phyloP scores from a whole-genome alignment of 345 rosid genomes.

The Toxicodendron radicans region DNA sequence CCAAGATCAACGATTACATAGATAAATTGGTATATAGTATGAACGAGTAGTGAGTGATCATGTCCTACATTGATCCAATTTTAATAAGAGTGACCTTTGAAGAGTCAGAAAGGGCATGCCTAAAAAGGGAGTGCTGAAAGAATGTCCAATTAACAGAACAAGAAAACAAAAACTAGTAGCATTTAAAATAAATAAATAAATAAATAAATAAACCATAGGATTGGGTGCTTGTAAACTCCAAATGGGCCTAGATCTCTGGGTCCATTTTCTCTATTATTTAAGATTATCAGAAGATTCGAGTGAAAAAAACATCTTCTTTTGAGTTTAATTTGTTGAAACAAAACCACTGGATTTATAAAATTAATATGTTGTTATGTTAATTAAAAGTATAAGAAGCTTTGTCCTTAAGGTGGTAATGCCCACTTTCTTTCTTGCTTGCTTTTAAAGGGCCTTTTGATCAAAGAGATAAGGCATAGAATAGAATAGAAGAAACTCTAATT shows the following conservation, averaged over 20 bases:
- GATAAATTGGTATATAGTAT: no score
- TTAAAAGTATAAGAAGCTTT: not conserved
- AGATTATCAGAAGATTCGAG: not conserved
- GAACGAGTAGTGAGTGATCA: no score
- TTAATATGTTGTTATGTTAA: not conserved
- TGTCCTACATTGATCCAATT: not conserved
- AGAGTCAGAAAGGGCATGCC: not conserved
- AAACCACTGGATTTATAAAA: not conserved
- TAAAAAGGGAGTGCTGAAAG: not conserved
- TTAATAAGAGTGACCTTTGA: slow-evolving; percentile 4
- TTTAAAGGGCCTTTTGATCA: slow-evolving; percentile 15
- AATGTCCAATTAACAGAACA: no score
- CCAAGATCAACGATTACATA: no score
- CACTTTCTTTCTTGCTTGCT: slow-evolving; percentile 20
- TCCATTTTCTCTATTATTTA: slow-evolving; percentile 26
- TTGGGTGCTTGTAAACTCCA: not conserved
- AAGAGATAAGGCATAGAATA: slow-evolving; percentile 17
- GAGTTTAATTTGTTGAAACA: not conserved
- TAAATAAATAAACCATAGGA: not conserved
- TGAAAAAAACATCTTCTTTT: no score
- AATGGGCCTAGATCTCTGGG: slow-evolving; percentile 30
- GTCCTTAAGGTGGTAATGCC: not conserved
- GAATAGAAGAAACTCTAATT: slow-evolving; percentile 1
- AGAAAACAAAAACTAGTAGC: no score
- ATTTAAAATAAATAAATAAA: no score